Percentiles rank a stretch among this genome's conserved stretches.
These are phyloP conservation scores for Aspergillus pseudoglaucus DNA, from an alignment of 2,329 filamentous ascomycete genomes.

Conservation along the genomic window DNA sequence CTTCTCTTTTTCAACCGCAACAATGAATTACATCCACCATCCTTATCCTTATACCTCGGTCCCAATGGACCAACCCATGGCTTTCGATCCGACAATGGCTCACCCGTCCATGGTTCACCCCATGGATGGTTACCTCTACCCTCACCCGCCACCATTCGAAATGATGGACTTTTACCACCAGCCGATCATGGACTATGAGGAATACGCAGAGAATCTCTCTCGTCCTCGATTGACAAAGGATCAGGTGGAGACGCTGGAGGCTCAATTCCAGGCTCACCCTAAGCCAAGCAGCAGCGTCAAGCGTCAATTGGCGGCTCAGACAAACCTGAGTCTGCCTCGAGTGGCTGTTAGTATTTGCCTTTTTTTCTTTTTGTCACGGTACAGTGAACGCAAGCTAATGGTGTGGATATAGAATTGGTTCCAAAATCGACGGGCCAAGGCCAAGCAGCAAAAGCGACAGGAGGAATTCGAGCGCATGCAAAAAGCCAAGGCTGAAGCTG, in stretches of 20 bases:
- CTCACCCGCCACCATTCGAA: slow-evolving; percentile 35
- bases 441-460: slow-evolving; percentile 46
- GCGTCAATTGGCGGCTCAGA: slow-evolving; percentile 43
- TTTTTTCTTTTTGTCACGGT: neutral
- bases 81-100: slow-evolving; percentile 30
- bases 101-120: slow-evolving; percentile 33
- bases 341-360: slow-evolving; percentile 39
- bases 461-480: slow-evolving; percentile 44
- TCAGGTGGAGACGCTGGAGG: slow-evolving; percentile 45
- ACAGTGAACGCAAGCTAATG: neutral
- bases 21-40: slow-evolving; percentile 36
- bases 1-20: neutral
- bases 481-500: slow-evolving; percentile 30
- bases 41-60: slow-evolving; percentile 31
- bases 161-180: slow-evolving; percentile 38
- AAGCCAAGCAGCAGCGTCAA: slow-evolving; percentile 47
- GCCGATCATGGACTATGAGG: slow-evolving; percentile 40
- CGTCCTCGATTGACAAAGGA: slow-evolving; percentile 47
- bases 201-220: slow-evolving; percentile 43
- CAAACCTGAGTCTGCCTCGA: slow-evolving; percentile 43
- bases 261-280: slow-evolving; percentile 44
- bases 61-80: slow-evolving; percentile 32
- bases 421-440: slow-evolving; percentile 47
- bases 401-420: slow-evolving; percentile 42
- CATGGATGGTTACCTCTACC: slow-evolving; percentile 33